Percentiles rank a stretch among this genome's conserved stretches.
phyloP scores from a whole-genome alignment of 2,329 filamentous ascomycete species.

The Fusarium oxysporum region DNA sequence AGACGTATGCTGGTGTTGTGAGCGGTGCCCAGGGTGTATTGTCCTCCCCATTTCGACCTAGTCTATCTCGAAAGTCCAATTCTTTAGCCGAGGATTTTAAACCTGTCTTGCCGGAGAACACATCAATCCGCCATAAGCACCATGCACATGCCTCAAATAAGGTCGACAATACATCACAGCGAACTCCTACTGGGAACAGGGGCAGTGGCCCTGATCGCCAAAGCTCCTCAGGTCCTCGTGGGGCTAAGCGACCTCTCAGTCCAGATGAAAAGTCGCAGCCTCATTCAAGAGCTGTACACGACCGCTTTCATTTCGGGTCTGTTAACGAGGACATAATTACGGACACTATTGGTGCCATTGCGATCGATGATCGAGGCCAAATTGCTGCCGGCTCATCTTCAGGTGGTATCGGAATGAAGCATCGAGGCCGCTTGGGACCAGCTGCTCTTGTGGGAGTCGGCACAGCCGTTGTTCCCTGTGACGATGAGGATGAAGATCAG shows the following conservation, averaged over 20 bases:
- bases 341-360: constrained; percentile 96
- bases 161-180: constrained; percentile 35
- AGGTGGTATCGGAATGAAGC: constrained; percentile 98
- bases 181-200: neutral
- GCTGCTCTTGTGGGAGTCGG: constrained; percentile 94
- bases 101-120: neutral
- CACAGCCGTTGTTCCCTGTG: constrained; percentile 85
- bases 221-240: constrained; percentile 40
- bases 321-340: constrained; percentile 74
- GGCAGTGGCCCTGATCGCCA: constrained; percentile 12
- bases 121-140: constrained; percentile 8
- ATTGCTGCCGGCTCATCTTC: constrained; percentile 97
- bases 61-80: constrained; percentile 13
- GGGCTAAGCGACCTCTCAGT: constrained; percentile 52
- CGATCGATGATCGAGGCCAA: constrained; percentile 84
- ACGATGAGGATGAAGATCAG: constrained; percentile 75
- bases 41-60: constrained; percentile 19
- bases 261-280: constrained; percentile 23
- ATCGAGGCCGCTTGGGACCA: constrained; percentile 88
- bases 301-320: constrained; percentile 34
- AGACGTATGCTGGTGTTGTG: constrained; percentile 31
- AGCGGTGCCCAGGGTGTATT: constrained; percentile 14
- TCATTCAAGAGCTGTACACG: constrained; percentile 29
- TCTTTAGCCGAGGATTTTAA: constrained; percentile 11
- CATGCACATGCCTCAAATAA: constrained; percentile 17